phyloP scores from a whole-genome alignment of 164 flowering plant genomes.

The Macadamia tetraphylla region DNA sequence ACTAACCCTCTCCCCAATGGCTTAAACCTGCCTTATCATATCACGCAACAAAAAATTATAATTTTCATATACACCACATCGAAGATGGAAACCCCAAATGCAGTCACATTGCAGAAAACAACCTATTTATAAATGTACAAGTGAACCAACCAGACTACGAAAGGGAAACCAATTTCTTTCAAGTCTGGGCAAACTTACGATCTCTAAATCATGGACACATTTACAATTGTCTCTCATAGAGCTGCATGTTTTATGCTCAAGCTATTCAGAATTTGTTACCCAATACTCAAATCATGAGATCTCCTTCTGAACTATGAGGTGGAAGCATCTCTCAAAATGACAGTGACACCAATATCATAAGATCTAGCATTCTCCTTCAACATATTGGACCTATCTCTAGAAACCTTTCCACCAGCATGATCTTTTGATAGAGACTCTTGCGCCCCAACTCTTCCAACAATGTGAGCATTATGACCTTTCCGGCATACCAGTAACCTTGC shows the following conservation, averaged over 20 bases:
- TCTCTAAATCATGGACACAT: neutral
- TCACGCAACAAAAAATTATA: no score
- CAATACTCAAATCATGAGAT: neutral
- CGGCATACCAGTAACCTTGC: conserved; percentile 12
- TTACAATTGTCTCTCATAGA: neutral
- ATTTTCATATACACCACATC: no score
- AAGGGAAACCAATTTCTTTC: no score
- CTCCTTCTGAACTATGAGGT: neutral
- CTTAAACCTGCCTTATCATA: no score
- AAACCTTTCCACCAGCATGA: conserved; percentile 6
- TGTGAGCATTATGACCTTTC: neutral
- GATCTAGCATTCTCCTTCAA: conserved; percentile 11
- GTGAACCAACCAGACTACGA: no score
- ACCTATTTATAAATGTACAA: no score
- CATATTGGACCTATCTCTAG: conserved; percentile 5
- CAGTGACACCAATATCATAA: conserved; percentile 21
- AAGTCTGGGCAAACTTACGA: no score
- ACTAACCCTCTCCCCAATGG: no score
- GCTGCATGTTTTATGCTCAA: neutral
- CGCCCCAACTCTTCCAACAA: conserved; percentile 9
- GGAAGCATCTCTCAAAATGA: conserved; percentile 18
- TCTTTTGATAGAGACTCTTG: conserved; percentile 11
- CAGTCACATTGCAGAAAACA: no score
- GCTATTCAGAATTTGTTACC: neutral
- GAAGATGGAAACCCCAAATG: no score